Conservation (phyloP, 148 eudicot species). For the Chenopodium album region DNA sequence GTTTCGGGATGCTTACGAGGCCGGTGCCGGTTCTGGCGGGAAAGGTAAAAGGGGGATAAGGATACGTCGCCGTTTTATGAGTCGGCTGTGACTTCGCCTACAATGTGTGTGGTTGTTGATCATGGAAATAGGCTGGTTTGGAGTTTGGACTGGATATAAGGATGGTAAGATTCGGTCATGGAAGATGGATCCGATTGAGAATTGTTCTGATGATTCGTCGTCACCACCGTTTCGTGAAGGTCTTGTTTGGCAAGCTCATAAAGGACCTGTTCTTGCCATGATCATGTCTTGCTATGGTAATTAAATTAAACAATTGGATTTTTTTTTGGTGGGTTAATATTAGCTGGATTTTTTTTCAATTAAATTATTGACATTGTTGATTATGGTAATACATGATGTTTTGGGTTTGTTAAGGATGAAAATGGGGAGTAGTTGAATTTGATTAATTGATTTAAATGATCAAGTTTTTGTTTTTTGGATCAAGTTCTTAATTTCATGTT, state of each 20-base stretch:
- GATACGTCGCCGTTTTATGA: slow-evolving; percentile 90
- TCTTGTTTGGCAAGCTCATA: slow-evolving; percentile 80
- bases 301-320: background rate
- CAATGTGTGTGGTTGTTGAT: slow-evolving; percentile 69
- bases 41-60: slow-evolving; percentile 81
- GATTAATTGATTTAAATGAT: too few relatives aligned
- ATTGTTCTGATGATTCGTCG: slow-evolving; percentile 27
- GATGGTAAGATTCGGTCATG: slow-evolving; percentile 95
- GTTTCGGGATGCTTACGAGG: slow-evolving; percentile 60
- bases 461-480: too few relatives aligned
- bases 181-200: slow-evolving; percentile 68
- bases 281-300: slow-evolving; percentile 75
- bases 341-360: too few relatives aligned
- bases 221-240: slow-evolving; percentile 61
- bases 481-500: too few relatives aligned
- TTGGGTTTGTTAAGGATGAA: background rate
- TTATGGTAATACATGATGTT: too few relatives aligned
- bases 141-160: slow-evolving; percentile 81
- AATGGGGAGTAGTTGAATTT: too few relatives aligned
- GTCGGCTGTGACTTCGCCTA: slow-evolving; percentile 58
- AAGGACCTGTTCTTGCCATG: slow-evolving; percentile 74
- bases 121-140: slow-evolving; percentile 61
- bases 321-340: background rate
- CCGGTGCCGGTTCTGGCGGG: slow-evolving; percentile 68
- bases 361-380: too few relatives aligned